These are phyloP conservation scores for Pichia sp. DNA, from an alignment of 1,139 yeast species.

Conservation along the genomic window DNA sequence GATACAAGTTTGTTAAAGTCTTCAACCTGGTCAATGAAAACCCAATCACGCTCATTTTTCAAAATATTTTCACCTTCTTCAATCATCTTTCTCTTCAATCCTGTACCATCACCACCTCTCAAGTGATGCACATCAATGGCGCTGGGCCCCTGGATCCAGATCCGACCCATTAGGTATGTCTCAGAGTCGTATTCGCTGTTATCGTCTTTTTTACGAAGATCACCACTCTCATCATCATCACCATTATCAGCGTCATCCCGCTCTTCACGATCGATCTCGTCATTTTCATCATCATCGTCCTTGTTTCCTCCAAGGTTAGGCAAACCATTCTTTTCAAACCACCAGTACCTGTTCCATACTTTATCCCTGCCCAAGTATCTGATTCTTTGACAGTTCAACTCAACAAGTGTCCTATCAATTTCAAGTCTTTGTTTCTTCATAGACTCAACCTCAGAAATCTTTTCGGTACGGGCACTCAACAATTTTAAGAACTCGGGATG, in stretches of 20 bases:
- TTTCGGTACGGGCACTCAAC: slow-evolving; percentile 41
- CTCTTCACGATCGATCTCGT: slow-evolving; percentile 36
- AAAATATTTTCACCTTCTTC: slow-evolving; percentile 65
- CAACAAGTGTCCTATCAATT: slow-evolving; percentile 55
- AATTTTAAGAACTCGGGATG: slow-evolving; percentile 46
- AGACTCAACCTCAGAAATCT: slow-evolving; percentile 40
- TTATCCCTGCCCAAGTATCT: slow-evolving; percentile 79
- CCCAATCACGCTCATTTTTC: slow-evolving; percentile 56
- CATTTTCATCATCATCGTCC: slow-evolving; percentile 38
- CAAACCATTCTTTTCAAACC: slow-evolving; percentile 87
- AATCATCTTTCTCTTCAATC: slow-evolving; percentile 54
- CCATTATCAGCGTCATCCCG: slow-evolving; percentile 37
- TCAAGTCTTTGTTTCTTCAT: slow-evolving; percentile 44
- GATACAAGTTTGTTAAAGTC: slow-evolving; percentile 53
- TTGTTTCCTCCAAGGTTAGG: slow-evolving; percentile 54
- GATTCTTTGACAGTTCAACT: slow-evolving; percentile 74
- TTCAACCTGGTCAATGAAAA: slow-evolving; percentile 56
- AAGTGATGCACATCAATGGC: slow-evolving; percentile 48
- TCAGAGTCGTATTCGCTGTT: slow-evolving; percentile 39
- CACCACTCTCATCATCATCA: slow-evolving; percentile 38
- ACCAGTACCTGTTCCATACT: slow-evolving; percentile 84
- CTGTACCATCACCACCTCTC: slow-evolving; percentile 8
- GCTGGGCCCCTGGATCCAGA: slow-evolving; percentile 94
- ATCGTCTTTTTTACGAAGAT: slow-evolving; percentile 33
- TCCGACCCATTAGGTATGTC: slow-evolving; percentile 76